Evolutionary conservation across 2,329 filamentous ascomycete genomes (phyloP), one percentile per base, ranked within the genome.

Genomic region (Pseudopyrenochaeta lycopersici): DNA sequence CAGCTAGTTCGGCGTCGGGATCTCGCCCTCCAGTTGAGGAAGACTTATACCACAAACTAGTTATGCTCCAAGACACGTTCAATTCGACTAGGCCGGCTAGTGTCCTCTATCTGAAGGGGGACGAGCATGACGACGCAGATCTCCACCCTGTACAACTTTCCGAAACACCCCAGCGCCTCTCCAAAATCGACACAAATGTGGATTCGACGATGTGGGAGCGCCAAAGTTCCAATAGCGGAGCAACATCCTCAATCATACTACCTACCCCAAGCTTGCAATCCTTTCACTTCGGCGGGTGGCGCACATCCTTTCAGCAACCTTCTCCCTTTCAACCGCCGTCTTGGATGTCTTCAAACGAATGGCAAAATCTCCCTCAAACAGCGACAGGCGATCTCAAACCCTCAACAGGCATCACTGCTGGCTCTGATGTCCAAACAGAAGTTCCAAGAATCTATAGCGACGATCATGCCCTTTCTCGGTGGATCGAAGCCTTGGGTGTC

Each of bases 401-500:
- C 40, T 54, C 78, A 78, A 59, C 77, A 76, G 49, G 64, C 76
- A 35, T 80, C 74, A 66, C 66, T 30, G 65, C 63, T 23, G 80
- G 81, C 15, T 78, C 81, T 58, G 82, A 76, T 75, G 83, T 81
- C 31, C 76, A 64, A 70, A 87, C 74, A 73, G 90, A 82, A 59
- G 73, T 86, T n/a, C 76, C 79, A 39, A 81, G 81, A 63, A 75
- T 83, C 61, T 82, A 81, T 0, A 86, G 88, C 46, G 84, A 86
- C 18, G 79, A 85, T 31, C 88, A 88, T 9, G 86, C 84, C 20
- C 79, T 92, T 23, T 89, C 86, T 55, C 90, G 90, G 5, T 97
- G 90, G 88, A 95, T 98, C 58, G 92, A 97, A 72, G 92, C 92
- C 1, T 78, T 97, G 7, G 95, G 92, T 29, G 91, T 98, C n/a